Base-by-base conservation (phyloP, 345 rosid species). In the Populus simonii region DNA sequence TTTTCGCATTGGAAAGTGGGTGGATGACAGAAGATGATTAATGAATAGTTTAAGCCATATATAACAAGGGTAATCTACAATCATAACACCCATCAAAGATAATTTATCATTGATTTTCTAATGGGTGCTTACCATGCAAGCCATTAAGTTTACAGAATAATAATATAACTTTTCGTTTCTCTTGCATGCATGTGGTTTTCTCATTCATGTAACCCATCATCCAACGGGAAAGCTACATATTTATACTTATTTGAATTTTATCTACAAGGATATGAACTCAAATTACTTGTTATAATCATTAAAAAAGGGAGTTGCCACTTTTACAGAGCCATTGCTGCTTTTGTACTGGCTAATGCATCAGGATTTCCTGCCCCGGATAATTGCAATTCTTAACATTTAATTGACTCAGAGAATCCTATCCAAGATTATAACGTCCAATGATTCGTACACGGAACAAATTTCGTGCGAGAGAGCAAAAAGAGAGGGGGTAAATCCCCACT, bases 371-470 rank as follows among this genome's bases (percentile, higher is more conserved):
- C 17, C 39, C 38, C 47, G 13, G 11, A 15, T 31, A 13, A 27
- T 7, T 18, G 45, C 70, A 2, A 10, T 17, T 33, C 70, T 38
- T 69, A 12, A n/a, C 72, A 23, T 69, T 69, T 41, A 39, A 1
- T 67, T 63, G 33, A 6, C 12, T 69, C 16, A 36, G 15, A 11
- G 4, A 69, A 69, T 36, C 72, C 72, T 69, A 12, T 69, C 72
- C 53, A 74, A 15, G 69, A 62, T 74, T 43, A 22, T 63, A 6
- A 43, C 45, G 59, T 36, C 15, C 17, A 39, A 43, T 74, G 68
- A 25, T 17, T 68, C 77, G 77, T 74, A 38, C 70, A 74, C 70
- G 77, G 47, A 63, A 74, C 70, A 62, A 53, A 35, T 53, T 20
- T 71, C 22, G 7, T 1, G 59, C 49, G 25, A 0, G 36, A 33